Evolutionary conservation across 1,139 yeast genomes (phyloP).

Genomic region (Candida anutae): DNA sequence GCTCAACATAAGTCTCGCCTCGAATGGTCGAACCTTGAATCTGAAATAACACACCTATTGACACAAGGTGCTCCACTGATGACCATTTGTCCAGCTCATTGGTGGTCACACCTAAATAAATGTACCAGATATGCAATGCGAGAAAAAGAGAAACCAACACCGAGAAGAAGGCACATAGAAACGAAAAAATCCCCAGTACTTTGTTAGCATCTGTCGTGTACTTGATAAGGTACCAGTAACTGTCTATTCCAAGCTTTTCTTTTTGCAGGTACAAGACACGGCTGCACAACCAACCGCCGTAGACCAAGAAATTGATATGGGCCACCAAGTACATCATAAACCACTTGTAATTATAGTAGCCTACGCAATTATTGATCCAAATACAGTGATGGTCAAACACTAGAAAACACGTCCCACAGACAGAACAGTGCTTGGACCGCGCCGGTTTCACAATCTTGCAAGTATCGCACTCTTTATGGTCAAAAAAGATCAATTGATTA

Average conservation of each 20-base stretch:
- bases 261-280: conserved; percentile 10
- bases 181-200: conserved; percentile 42
- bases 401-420: conserved; percentile 60
- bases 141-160: conserved; percentile 52
- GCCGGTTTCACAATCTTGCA: conserved; percentile 74
- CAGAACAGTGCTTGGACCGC: conserved; percentile 80
- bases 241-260: conserved; percentile 7
- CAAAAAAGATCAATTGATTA: conserved; percentile 56
- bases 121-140: conserved; percentile 51
- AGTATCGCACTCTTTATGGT: conserved; percentile 38
- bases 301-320: conserved; percentile 48
- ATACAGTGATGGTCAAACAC: conserved; percentile 87
- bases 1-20: conserved; percentile 14
- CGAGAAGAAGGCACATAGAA: conserved; percentile 47
- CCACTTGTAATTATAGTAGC: conserved; percentile 65
- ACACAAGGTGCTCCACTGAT: conserved; percentile 53
- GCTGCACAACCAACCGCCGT: conserved; percentile 49
- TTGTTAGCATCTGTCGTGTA: conserved; percentile 27
- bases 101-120: conserved; percentile 82
- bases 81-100: conserved; percentile 86
- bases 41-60: conserved; percentile 23
- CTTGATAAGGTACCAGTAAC: conserved; percentile 21
- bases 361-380: conserved; percentile 93
- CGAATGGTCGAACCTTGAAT: conserved; percentile 5
- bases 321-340: conserved; percentile 56